Percentiles rank a stretch among this genome's conserved stretches.
Evolutionary conservation across 257 asterid genomes (phyloP).

Genomic region (Galeopsis tetrahit): DNA sequence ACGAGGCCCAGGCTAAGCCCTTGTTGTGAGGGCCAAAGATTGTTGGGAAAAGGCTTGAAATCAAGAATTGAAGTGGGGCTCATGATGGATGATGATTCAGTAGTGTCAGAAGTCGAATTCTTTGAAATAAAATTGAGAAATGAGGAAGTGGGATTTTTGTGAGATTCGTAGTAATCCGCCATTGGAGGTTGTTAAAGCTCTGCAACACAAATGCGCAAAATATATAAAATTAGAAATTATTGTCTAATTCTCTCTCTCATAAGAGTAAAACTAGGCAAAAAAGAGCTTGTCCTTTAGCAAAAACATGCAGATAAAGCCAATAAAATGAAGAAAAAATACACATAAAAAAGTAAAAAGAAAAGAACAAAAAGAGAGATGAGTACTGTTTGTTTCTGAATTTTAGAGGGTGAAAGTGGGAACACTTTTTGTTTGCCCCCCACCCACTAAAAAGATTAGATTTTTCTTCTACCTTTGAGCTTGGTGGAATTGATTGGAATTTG

Average conservation of each 20-base stretch:
- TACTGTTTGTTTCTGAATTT: constrained; percentile 18
- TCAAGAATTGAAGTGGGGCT: constrained; percentile 89
- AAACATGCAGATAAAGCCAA: constrained; percentile 35
- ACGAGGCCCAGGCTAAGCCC: constrained; percentile 63
- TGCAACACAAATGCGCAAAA: neutral
- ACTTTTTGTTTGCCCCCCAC: constrained; percentile 46
- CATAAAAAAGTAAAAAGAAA: neutral
- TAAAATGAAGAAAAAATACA: constrained; percentile 26
- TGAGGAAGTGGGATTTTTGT: constrained; percentile 49
- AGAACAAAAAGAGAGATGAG: constrained; percentile 32
- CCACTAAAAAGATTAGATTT: constrained; percentile 41
- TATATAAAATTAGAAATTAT: neutral
- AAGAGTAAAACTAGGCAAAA: neutral
- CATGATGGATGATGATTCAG: constrained; percentile 39
- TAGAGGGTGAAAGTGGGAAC: constrained; percentile 29
- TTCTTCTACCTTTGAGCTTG: constrained; percentile 22
- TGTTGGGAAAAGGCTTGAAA: constrained; percentile 51
- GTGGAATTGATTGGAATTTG: constrained; percentile 25
- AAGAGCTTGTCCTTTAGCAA: constrained; percentile 14
- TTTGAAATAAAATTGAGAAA: too few relatives aligned
- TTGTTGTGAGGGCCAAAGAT: constrained; percentile 40
- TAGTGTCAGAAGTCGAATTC: too few relatives aligned
- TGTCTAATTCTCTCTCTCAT: neutral
- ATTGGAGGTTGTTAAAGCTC: constrained; percentile 40
- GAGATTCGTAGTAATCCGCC: constrained; percentile 58